A percentile compares a stretch with the other conserved stretches of the same genome.
These are phyloP conservation scores for Tuber aestivum DNA, from an alignment of 495 filamentous ascomycete genomes.

Conservation along the genomic window DNA sequence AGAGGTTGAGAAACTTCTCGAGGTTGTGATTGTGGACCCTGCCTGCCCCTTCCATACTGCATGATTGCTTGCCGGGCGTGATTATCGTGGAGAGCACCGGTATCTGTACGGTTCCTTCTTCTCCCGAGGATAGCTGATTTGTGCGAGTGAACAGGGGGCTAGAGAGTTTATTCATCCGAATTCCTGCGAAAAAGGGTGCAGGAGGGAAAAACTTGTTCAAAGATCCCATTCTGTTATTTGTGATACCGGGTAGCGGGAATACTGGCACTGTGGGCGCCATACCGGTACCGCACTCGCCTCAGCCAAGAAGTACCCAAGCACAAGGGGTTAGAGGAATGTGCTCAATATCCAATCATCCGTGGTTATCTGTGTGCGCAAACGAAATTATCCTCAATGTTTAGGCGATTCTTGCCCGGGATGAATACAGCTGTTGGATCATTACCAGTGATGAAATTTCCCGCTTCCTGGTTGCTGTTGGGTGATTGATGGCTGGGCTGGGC, in stretches of 20 bases:
- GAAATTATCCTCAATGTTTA: not conserved
- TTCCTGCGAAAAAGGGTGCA: not conserved
- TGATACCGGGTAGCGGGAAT: not conserved
- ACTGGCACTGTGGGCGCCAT: not conserved
- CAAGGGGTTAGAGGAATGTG: not conserved
- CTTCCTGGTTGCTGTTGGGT: conserved; percentile 28
- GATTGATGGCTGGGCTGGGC: conserved; percentile 6
- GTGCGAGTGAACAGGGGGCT: not conserved
- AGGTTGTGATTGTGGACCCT: conserved; percentile 2
- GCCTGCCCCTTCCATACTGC: not conserved
- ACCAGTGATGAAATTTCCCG: not conserved
- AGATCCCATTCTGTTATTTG: not conserved
- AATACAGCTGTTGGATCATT: not conserved
- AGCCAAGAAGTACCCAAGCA: not conserved
- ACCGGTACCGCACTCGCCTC: not conserved
- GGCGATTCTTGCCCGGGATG: not conserved
- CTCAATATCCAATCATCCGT: not conserved
- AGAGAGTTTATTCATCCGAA: not conserved
- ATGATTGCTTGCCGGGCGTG: not conserved
- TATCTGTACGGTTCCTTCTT: conserved; percentile 1
- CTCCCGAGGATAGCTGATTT: conserved; percentile 1
- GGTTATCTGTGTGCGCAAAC: not conserved
- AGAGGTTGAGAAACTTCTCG: conserved; percentile 20
- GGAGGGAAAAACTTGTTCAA: not conserved
- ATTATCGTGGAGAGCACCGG: not conserved